Evolutionary conservation across 2,329 filamentous ascomycete genomes (phyloP), one percentile per base, ranked within the genome.

Genomic region (Colletotrichum godetiae): DNA sequence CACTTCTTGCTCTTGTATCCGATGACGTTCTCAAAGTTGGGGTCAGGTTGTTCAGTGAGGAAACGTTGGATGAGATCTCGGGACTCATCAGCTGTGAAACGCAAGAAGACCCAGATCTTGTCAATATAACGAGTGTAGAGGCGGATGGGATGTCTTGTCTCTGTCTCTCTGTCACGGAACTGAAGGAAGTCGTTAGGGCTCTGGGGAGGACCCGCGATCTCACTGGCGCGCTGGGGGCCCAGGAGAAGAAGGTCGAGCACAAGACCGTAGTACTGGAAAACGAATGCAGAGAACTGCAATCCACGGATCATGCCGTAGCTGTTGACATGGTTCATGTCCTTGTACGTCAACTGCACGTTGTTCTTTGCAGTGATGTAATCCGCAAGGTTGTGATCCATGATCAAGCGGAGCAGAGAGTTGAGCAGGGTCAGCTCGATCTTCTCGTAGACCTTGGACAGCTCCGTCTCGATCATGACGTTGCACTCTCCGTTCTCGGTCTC

Each of bases 311-410:
- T 94, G 77, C 97, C 97, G 81, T 98, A 99, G 81, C 95, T 97
- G 85, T 99, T 99, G 81, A 97, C 97, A 80, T 99, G 97, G 80
- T 98, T 98, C 97, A 99, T 99, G 79, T 99, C 97, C 86, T 99
- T 99, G 88, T 99, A 99, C 75, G 97, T 98, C 75, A 99, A 90
- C 82, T 98, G 96, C 13, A 99, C 97, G 80, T 99, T 99, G 88
- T 99, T 99, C 90, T 99, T 99, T 49, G 96, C 95, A 1, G 96
- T 98, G 80, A 99, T 99, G 84, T 99, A 99, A 82, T 99, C 97
- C 5, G 97, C 97, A 85, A 99, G 85, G 82, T 99, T 99, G 88
- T 99, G 97, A 79, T 99, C 97, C 97, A 99, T 99, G 82, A 99
- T 98, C 76, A 99, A 85, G 60, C 97, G 91, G 62, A 99, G 88